A percentile compares a stretch with the other conserved stretches of the same genome.
These are phyloP conservation scores for Phytophthora citrophthora DNA, from an alignment of 352 stramenopile genomes.

Conservation along the genomic window DNA sequence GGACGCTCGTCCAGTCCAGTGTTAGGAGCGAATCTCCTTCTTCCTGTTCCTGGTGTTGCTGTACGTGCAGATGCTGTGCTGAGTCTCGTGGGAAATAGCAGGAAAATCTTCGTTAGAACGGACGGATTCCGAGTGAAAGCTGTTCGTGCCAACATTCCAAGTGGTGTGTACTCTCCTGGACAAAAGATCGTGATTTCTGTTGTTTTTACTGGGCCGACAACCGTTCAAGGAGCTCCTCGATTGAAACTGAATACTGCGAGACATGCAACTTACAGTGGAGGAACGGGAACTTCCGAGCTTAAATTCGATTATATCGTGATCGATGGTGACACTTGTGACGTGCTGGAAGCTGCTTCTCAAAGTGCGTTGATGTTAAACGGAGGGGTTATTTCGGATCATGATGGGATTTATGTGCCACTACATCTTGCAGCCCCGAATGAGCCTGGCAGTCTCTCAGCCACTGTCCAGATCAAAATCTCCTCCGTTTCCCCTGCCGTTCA, in stretches of 20 bases:
- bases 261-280: slow-evolving; percentile 60
- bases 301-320: slow-evolving; percentile 67
- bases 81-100: slow-evolving; percentile 67
- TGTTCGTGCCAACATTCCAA: slow-evolving; percentile 43
- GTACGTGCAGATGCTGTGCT: slow-evolving; percentile 55
- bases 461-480: slow-evolving; percentile 50
- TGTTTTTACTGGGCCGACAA: slow-evolving; percentile 47
- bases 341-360: slow-evolving; percentile 58
- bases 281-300: slow-evolving; percentile 49
- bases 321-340: slow-evolving; percentile 43
- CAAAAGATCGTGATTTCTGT: slow-evolving; percentile 62
- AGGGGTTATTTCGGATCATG: slow-evolving; percentile 53
- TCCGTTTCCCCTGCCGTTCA: slow-evolving; percentile 44
- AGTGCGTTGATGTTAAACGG: slow-evolving; percentile 58
- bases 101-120: slow-evolving; percentile 69
- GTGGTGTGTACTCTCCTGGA: slow-evolving; percentile 63
- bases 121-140: slow-evolving; percentile 54
- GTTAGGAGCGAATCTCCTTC: slow-evolving; percentile 44
- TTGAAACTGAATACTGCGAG: slow-evolving; percentile 49
- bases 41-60: slow-evolving; percentile 52
- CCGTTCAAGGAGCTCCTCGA: slow-evolving; percentile 58
- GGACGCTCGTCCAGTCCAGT: slow-evolving; percentile 42
- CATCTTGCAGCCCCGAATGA: slow-evolving; percentile 34
- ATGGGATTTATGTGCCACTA: slow-evolving; percentile 54
- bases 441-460: slow-evolving; percentile 55